Base-by-base conservation (phyloP, 1,139 yeast genomes). In the Casaregolazyma lundiana region DNA sequence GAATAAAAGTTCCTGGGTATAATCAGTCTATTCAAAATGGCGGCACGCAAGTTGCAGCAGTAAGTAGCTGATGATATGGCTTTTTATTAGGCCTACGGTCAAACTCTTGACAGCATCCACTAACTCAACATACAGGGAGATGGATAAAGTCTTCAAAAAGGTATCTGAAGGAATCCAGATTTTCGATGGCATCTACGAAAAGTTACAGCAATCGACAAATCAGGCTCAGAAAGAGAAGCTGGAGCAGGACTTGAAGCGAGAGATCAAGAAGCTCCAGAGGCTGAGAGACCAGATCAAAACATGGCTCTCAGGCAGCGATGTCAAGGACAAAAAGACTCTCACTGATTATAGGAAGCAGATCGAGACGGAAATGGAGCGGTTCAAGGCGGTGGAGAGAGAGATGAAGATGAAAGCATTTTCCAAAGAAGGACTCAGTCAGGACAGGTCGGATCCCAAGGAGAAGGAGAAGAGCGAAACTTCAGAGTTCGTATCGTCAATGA, bases 381-480 rank as follows among this genome's bases (percentile, higher is more conserved):
- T 94, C 69, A 94, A 94, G 65, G 92, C 92, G 45, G 86, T 90
- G 55, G 99, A 94, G 65, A 87, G 90, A 69, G 81, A 85, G 57
- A 85, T 89, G 80, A 94, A 94, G 69, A 90, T 96, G 32, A 94
- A 94, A 65, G 97, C 96, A 49, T 94, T 88, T 63, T 84, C 95
- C 36, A 88, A 88, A 63, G 98, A 92, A 68, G 98, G 97, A 0
- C 73, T 92, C 55, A 89, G 85, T 50, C 76, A 83, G 58, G 78
- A 80, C 50, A 73, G 77, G 51, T 69, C 79, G 38, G 95, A 87
- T 64, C 94, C 92, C 16, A 84, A 81, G 53, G 95, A 87, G 61
- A 75, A 78, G 64, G 90, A 86, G 63, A 87, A 85, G 61, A 77
- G 76, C 46, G 96, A 88, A 50, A 80, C 88, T 35, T 74, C 80